Evolutionary conservation across 2,329 filamentous ascomycete species (phyloP).

Genomic region (Aotearoamyces nothofagi): DNA sequence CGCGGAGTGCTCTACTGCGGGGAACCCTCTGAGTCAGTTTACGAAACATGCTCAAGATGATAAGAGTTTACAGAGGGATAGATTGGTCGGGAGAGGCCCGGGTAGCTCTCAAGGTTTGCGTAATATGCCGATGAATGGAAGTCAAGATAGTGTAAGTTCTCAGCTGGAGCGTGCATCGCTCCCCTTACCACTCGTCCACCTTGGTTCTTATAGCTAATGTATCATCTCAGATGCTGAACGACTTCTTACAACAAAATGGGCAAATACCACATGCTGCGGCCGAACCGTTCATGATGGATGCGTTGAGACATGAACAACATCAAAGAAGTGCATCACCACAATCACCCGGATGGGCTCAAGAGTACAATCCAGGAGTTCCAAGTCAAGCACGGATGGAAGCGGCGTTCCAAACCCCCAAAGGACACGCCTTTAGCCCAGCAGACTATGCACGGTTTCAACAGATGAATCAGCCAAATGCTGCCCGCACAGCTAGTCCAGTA

Average conservation of each 20-base stretch:
- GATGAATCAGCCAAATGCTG: conserved; percentile 41
- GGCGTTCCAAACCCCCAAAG: conserved; percentile 43
- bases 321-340: conserved; percentile 19
- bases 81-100: conserved; percentile 62
- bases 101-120: conserved; percentile 65
- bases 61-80: conserved; percentile 83
- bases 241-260: conserved; percentile 70
- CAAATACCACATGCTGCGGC: conserved; percentile 38
- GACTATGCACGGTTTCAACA: conserved; percentile 85
- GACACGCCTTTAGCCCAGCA: conserved; percentile 55
- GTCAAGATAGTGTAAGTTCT: conserved; percentile 53
- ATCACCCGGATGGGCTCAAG: conserved; percentile 41
- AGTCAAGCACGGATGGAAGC: conserved; percentile 55
- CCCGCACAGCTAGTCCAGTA: conserved; percentile 43
- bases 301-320: conserved; percentile 13
- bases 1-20: conserved; percentile 90
- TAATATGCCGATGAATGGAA: conserved; percentile 37
- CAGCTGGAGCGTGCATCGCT: too few species aligned
- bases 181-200: too few species aligned
- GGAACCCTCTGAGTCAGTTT: conserved; percentile 93
- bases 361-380: conserved; percentile 41
- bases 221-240: conserved; percentile 67
- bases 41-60: conserved; percentile 96
- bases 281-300: conserved; percentile 15
- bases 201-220: too few species aligned